Base-by-base conservation (phyloP, 2,329 filamentous ascomycete genomes). In the Aureobasidium sp. region DNA sequence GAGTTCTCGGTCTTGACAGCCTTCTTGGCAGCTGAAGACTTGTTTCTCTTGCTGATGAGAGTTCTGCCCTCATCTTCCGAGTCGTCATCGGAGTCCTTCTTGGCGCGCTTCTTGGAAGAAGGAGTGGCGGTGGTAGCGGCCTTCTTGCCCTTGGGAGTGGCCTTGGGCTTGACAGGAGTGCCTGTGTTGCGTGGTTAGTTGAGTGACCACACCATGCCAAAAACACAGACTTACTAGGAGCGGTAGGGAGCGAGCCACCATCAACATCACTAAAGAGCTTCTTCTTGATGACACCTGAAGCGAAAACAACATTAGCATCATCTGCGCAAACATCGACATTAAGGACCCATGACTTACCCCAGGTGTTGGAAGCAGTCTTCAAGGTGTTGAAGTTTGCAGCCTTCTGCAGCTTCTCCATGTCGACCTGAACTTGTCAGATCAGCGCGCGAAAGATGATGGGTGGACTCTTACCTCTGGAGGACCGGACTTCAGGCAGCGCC, bases 341-440 rank as follows among this genome's bases (percentile, higher is more conserved):
- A n/a, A 9, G n/a, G 3, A 36, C 6, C n/a, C 7, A 22, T 22
- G 12, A 15, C 47, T 20, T 34, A 51, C 29, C 47, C 72, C 72
- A 74, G n/a, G 66, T 69, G 67, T 74, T 74, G 61, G 63, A 56
- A 4, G 68, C 65, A 14, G 70, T 72, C 66, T 74, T 74, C 31
- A 47, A 36, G 22, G 70, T 70, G 57, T 70, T 70, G 68, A 73
- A 73, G 3, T 62, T 68, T 39, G 62, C 70, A 27, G 61, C 48
- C 45, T 64, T 62, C 14, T 48, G 55, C 56, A 74, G 65, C 63
- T 69, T 70, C 12, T 68, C 64, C 45, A 71, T 68, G 66, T 74
- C 71, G 64, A 74, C 62, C 29, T 66, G 22, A 9, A 27, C 20
- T 37, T 39, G 31, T 58, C 9, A 58, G 42, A 6, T 42, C 25